phyloP scores from a whole-genome alignment of 2,329 filamentous ascomycete genomes.

The Epichloe scottii region DNA sequence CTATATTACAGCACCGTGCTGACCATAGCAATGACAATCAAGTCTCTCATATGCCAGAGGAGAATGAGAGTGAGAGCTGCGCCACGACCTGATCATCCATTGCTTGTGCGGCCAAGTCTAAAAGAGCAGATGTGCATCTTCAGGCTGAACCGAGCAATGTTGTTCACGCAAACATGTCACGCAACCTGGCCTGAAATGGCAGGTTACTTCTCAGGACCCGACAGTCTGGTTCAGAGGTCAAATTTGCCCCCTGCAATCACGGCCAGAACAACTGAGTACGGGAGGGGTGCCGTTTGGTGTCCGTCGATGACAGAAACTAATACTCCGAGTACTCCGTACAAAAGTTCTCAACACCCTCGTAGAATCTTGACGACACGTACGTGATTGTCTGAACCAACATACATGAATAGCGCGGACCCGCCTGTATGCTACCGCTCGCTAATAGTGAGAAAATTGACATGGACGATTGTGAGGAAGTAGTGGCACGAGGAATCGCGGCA shows the following conservation, averaged over 20 bases:
- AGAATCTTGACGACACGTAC: background rate
- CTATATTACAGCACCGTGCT: too few relatives aligned
- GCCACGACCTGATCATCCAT: too few relatives aligned
- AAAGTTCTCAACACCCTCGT: background rate
- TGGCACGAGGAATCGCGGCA: background rate
- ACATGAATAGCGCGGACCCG: background rate
- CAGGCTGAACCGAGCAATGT: background rate
- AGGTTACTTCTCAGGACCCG: constrained; percentile 5
- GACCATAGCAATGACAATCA: background rate
- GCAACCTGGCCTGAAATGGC: constrained; percentile 4
- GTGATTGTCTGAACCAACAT: background rate
- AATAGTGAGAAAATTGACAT: too few relatives aligned
- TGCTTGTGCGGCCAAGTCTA: background rate
- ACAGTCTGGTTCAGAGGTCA: constrained; percentile 7
- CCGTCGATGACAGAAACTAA: background rate
- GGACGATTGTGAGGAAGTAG: background rate
- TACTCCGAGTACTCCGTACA: background rate
- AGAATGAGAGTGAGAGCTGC: too few relatives aligned
- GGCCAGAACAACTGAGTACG: background rate
- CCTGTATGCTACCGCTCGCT: background rate
- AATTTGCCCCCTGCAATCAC: background rate
- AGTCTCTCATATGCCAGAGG: too few relatives aligned
- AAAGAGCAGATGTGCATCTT: background rate
- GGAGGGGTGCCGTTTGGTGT: background rate
- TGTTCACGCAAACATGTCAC: background rate